A percentile compares a stretch with the other conserved stretches of the same genome.
Evolutionary conservation across 805 yeast species (phyloP).

Genomic region (Saturnispora serradocipensis): DNA sequence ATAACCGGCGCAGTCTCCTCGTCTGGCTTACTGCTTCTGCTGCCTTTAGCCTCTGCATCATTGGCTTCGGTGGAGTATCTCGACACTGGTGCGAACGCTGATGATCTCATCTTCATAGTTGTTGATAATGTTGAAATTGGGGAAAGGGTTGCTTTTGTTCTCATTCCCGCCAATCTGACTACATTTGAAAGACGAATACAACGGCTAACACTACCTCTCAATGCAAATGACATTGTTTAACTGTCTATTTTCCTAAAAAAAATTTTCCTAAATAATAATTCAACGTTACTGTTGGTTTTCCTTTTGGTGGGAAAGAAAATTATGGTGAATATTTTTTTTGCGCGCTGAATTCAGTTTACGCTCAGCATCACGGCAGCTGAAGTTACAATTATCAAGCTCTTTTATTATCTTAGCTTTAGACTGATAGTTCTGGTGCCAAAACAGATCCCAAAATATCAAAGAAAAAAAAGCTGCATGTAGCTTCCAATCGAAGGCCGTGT

Average conservation of each 20-base stretch:
- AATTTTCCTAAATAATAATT: background rate
- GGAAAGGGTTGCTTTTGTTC: background rate
- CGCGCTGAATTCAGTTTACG: background rate
- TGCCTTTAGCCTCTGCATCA: background rate
- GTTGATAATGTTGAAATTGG: background rate
- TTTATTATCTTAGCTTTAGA: no score
- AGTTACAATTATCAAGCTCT: background rate
- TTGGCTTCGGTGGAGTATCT: background rate
- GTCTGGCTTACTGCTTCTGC: background rate
- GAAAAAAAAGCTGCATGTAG: no score
- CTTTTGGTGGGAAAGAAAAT: background rate
- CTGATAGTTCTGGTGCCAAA: no score
- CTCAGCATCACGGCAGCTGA: background rate
- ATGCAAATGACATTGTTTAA: background rate
- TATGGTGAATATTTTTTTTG: background rate
- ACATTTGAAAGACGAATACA: background rate
- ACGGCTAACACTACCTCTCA: background rate
- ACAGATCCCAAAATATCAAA: no score
- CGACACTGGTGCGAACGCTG: background rate
- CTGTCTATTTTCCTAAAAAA: background rate
- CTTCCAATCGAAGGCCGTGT: no score
- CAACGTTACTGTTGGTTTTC: background rate
- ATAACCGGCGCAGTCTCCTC: constrained; percentile 23
- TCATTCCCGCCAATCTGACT: background rate
- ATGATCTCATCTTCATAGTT: background rate